phyloP scores from a whole-genome alignment of 805 yeast genomes.

The Starmerella floricola region DNA sequence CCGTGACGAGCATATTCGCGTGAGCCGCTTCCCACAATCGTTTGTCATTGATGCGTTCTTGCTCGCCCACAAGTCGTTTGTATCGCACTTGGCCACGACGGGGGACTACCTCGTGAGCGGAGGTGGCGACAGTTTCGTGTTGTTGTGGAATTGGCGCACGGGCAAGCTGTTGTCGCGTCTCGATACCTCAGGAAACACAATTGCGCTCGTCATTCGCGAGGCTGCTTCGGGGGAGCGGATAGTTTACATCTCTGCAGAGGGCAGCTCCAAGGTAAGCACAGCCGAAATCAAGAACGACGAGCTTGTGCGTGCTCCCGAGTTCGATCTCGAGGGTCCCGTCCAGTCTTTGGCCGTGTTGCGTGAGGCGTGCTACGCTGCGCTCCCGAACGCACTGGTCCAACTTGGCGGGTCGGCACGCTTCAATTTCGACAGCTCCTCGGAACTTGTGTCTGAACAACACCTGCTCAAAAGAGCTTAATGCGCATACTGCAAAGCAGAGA shows the following conservation, averaged over 20 bases:
- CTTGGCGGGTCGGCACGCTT: not conserved
- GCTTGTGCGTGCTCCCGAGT: not conserved
- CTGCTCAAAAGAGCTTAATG: slow-evolving; percentile 8
- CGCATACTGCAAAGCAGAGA: too few species aligned
- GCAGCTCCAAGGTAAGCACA: slow-evolving; percentile 9
- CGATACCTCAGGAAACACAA: slow-evolving; percentile 32
- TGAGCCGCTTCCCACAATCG: slow-evolving; percentile 67
- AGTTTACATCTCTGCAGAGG: slow-evolving; percentile 15
- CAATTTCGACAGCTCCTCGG: slow-evolving; percentile 2
- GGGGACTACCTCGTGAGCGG: slow-evolving; percentile 59
- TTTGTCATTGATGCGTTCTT: slow-evolving; percentile 70
- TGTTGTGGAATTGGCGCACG: slow-evolving; percentile 68
- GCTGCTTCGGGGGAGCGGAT: slow-evolving; percentile 1
- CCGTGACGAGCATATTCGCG: slow-evolving; percentile 89
- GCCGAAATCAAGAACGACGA: slow-evolving; percentile 10
- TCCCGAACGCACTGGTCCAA: not conserved
- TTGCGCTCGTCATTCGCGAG: slow-evolving; percentile 7
- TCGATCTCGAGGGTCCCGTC: slow-evolving; percentile 8
- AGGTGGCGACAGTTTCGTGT: slow-evolving; percentile 76
- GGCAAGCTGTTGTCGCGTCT: slow-evolving; percentile 40
- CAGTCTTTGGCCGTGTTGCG: slow-evolving; percentile 9
- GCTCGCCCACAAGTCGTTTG: slow-evolving; percentile 77
- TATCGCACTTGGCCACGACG: slow-evolving; percentile 52
- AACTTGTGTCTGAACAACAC: slow-evolving; percentile 3
- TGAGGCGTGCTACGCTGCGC: slow-evolving; percentile 6